Conservation (phyloP, 495 filamentous ascomycete species). For the Cryomyces antarcticus region DNA sequence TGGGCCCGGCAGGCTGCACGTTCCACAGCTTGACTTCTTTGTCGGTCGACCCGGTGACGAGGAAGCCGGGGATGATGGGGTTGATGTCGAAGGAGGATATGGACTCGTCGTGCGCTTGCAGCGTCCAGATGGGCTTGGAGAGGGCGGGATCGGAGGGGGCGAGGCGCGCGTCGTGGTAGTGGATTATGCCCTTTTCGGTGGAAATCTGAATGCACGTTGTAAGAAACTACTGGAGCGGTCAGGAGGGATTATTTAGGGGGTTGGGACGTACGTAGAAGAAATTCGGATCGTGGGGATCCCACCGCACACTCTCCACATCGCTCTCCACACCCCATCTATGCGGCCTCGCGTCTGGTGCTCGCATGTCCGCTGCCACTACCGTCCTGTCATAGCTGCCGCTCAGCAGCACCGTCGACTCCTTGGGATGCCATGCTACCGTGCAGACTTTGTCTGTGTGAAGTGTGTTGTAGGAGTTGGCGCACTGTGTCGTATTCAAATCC, state of each 20-base stretch:
- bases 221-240: no score
- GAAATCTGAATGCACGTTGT: constrained; percentile 25
- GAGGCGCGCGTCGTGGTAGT: constrained; percentile 65
- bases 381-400: constrained; percentile 90
- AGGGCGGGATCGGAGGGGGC: constrained; percentile 43
- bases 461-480: constrained; percentile 71
- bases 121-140: constrained; percentile 72
- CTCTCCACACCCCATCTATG: constrained; percentile 81
- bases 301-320: constrained; percentile 79
- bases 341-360: constrained; percentile 56
- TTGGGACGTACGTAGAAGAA: constrained; percentile 51
- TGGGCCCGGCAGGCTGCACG: constrained; percentile 52
- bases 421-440: constrained; percentile 78
- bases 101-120: constrained; percentile 87
- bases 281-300: constrained; percentile 82
- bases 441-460: constrained; percentile 91
- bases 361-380: constrained; percentile 80
- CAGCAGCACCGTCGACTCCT: constrained; percentile 68
- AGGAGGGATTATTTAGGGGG: background rate
- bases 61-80: constrained; percentile 66
- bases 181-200: constrained; percentile 76
- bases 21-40: constrained; percentile 96
- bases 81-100: constrained; percentile 95
- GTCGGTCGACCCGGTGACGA: constrained; percentile 82
- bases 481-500: constrained; percentile 80